Percentiles rank a stretch among this genome's conserved stretches.
Evolutionary conservation across 306 rosid species (phyloP).

Genomic region (Cyamopsis tetragonoloba): DNA sequence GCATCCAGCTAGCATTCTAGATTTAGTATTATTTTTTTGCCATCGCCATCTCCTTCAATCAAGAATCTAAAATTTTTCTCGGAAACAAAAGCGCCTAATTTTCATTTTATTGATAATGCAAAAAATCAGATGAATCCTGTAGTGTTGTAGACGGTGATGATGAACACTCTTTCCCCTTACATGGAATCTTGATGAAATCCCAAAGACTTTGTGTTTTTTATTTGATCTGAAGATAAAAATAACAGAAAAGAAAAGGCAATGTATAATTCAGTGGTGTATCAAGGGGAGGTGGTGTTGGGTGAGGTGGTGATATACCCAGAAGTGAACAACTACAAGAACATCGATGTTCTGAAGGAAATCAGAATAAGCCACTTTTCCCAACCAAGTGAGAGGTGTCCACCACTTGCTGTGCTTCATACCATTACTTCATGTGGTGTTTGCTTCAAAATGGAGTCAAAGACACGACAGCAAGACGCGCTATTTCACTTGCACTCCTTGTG

Average conservation of each 20-base stretch:
- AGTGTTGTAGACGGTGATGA: too few species aligned
- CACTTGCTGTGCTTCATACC: constrained; percentile 89
- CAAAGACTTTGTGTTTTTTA: not conserved
- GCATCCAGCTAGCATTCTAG: too few species aligned
- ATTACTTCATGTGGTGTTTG: constrained; percentile 60
- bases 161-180: too few species aligned
- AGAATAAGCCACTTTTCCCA: constrained; percentile 72
- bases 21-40: constrained; percentile 5
- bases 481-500: constrained; percentile 81
- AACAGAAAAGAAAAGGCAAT: constrained; percentile 22
- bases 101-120: constrained; percentile 25
- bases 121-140: constrained; percentile 50
- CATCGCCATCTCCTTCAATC: constrained; percentile 36
- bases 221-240: constrained; percentile 1
- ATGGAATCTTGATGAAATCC: constrained; percentile 32
- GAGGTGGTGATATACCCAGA: constrained; percentile 66
- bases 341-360: constrained; percentile 78
- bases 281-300: constrained; percentile 65
- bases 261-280: constrained; percentile 59
- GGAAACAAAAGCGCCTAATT: constrained; percentile 25
- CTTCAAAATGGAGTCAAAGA: constrained; percentile 91
- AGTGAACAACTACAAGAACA: constrained; percentile 51
- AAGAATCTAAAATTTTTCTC: constrained; percentile 48
- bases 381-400: constrained; percentile 90
- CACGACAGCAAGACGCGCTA: constrained; percentile 53